These are phyloP conservation scores for Gracilaria domingensis DNA, from an alignment of 23 red algal species.

Conservation along the genomic window DNA sequence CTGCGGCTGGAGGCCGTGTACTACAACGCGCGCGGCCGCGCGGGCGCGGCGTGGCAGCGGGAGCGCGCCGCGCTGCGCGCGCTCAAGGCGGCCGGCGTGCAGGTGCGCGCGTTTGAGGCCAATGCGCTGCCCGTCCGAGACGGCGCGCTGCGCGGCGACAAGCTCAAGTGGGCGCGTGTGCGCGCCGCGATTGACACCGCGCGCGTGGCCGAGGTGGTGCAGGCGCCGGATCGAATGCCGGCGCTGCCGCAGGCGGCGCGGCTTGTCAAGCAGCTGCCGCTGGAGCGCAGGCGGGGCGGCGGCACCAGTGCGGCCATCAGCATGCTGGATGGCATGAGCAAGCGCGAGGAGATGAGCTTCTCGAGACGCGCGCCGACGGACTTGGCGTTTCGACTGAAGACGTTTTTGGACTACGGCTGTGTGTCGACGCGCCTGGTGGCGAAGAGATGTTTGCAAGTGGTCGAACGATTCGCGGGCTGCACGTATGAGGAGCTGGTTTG, in stretches of 20 bases:
- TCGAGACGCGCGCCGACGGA: not conserved
- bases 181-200: not conserved
- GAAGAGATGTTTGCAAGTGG: not conserved
- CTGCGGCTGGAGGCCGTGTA: conserved; percentile 48
- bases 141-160: too few species aligned
- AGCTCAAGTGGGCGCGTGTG: not conserved
- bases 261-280: not conserved
- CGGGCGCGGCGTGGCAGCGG: not conserved
- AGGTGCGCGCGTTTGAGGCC: conserved; percentile 37
- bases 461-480: not conserved
- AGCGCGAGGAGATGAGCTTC: conserved; percentile 4
- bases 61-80: conserved; percentile 4
- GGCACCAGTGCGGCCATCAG: conserved; percentile 16
- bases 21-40: conserved; percentile 42
- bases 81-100: conserved; percentile 40
- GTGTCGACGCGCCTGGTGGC: conserved; percentile 38
- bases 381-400: conserved; percentile 38
- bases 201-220: not conserved
- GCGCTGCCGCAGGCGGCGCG: not conserved
- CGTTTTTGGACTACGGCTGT: conserved; percentile 44
- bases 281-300: not conserved
- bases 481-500: conserved; percentile 72
- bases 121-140: conserved; percentile 26
- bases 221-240: not conserved
- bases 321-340: conserved; percentile 20